Evolutionary conservation across 1,284 basidiomycete genomes (phyloP).

Genomic region (Malassezia dermatis): DNA sequence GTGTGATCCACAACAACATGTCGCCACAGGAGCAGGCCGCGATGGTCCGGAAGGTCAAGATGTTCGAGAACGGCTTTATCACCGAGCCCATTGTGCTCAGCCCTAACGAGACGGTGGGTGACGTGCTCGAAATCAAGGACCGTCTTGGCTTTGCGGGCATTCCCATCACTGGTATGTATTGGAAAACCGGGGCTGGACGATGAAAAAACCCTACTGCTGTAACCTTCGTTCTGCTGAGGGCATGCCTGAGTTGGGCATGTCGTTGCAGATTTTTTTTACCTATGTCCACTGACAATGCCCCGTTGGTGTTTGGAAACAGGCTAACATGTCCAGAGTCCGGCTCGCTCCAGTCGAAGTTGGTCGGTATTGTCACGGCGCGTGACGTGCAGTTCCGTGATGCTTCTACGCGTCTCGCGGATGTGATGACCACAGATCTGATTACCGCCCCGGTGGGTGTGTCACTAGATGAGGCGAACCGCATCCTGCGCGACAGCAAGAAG

Average conservation of each 20-base stretch:
- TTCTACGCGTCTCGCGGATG: constrained; percentile 60
- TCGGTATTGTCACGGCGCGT: constrained; percentile 92
- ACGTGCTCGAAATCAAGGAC: constrained; percentile 87
- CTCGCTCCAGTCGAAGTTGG: constrained; percentile 71
- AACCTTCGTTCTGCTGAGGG: constrained; percentile 82
- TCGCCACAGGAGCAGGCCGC: constrained; percentile 74
- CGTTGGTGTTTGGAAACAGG: neutral
- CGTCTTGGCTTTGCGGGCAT: constrained; percentile 90
- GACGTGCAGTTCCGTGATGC: constrained; percentile 86
- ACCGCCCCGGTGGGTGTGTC: constrained; percentile 52
- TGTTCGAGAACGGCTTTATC: constrained; percentile 93
- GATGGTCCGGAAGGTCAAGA: constrained; percentile 95
- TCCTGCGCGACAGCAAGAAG: constrained; percentile 93
- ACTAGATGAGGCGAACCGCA: constrained; percentile 80
- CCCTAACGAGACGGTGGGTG: constrained; percentile 69
- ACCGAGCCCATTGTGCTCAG: constrained; percentile 70
- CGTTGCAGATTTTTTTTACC: constrained; percentile 57
- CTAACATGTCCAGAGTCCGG: constrained; percentile 61
- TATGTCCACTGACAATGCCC: constrained; percentile 48
- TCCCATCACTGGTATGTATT: constrained; percentile 77
- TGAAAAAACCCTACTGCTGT: constrained; percentile 52
- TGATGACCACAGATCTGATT: constrained; percentile 63
- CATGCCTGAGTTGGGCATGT: constrained; percentile 58
- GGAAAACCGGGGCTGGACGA: constrained; percentile 42
- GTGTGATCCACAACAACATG: constrained; percentile 98